A percentile compares a stretch with the other conserved stretches of the same genome.
Conservation (phyloP, 371 early-diverging fungal species). For the Apophysomyces elegans region DNA sequence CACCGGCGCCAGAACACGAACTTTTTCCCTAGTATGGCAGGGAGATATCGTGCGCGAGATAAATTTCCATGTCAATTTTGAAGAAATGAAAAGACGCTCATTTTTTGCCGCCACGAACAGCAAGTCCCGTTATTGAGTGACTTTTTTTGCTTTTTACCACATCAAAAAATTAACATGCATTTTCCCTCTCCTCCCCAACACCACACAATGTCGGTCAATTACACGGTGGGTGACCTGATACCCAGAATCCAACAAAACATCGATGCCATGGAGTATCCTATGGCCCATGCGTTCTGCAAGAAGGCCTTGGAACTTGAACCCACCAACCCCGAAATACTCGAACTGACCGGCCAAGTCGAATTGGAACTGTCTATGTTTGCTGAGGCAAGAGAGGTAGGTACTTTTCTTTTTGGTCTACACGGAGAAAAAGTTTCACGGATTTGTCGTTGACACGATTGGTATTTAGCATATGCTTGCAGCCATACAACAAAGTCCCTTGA, state of each 20-base stretch:
- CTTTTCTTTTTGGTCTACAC: too few species aligned
- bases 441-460: not conserved
- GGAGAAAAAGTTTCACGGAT: too few species aligned
- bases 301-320: conserved; percentile 73
- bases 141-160: too few species aligned
- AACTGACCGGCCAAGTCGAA: conserved; percentile 75
- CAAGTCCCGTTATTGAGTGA: too few species aligned
- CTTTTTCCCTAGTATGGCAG: too few species aligned
- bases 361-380: conserved; percentile 74
- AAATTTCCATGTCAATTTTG: too few species aligned
- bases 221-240: conserved; percentile 66
- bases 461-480: conserved; percentile 69
- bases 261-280: conserved; percentile 74
- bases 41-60: too few species aligned
- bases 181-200: too few species aligned
- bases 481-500: conserved; percentile 68
- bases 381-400: conserved; percentile 66
- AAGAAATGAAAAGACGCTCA: too few species aligned
- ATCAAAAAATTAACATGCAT: too few species aligned
- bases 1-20: too few species aligned
- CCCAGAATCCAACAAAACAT: conserved; percentile 74
- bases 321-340: conserved; percentile 66
- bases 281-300: conserved; percentile 74
- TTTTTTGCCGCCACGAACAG: too few species aligned
- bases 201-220: conserved; percentile 22